These are phyloP conservation scores for Raphanus hybrid DNA, from an alignment of 441 rosid species.

Conservation along the genomic window DNA sequence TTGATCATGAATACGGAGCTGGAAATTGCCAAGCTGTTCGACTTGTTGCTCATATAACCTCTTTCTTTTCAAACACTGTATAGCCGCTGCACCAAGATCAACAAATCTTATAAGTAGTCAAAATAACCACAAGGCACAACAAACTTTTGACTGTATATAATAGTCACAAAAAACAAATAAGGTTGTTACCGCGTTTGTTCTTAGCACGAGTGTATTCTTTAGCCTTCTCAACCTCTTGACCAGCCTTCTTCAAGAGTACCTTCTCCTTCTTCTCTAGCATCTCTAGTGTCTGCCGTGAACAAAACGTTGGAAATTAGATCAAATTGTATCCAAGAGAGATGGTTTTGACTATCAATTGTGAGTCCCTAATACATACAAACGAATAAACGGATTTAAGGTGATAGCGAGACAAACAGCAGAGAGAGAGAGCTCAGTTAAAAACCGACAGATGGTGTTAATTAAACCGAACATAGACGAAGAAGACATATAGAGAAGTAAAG, in stretches of 20 bases:
- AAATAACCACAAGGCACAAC: background rate
- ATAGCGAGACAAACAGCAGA: background rate
- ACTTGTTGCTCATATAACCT: constrained; percentile 90
- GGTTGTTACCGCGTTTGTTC: constrained; percentile 53
- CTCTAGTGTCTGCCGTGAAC: constrained; percentile 69
- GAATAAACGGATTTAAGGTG: background rate
- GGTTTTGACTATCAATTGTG: background rate
- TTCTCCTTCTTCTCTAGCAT: constrained; percentile 97
- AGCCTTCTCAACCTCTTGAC: constrained; percentile 84
- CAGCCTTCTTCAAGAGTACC: constrained; percentile 73
- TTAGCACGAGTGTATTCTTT: constrained; percentile 67
- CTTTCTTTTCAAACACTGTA: constrained; percentile 96
- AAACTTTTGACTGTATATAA: background rate
- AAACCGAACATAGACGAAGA: background rate
- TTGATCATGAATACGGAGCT: constrained; percentile 94
- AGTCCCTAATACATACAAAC: background rate
- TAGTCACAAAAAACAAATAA: too few relatives aligned
- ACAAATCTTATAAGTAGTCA: background rate
- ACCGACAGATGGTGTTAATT: background rate
- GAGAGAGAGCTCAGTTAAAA: background rate
- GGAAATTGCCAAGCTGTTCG: constrained; percentile 93
- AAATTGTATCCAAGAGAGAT: background rate
- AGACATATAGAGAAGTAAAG: background rate
- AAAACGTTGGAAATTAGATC: background rate
- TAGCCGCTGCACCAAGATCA: constrained; percentile 70